Evolutionary conservation across 2,329 filamentous ascomycete species (phyloP), one percentile per base, ranked within the genome.

Genomic region (Allantophomopsis lycopodina): DNA sequence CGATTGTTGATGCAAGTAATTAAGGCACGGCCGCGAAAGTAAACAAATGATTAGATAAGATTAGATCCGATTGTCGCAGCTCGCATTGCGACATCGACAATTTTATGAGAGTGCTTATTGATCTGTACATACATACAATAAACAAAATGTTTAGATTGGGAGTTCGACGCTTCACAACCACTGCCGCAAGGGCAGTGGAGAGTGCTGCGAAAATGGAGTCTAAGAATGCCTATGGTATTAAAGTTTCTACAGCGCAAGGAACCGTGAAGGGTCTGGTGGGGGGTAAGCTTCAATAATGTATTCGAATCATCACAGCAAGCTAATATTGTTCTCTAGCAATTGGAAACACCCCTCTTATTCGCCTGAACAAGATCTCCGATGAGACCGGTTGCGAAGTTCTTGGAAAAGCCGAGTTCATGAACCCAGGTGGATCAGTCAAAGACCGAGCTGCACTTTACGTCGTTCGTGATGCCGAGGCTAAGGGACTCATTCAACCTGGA

Each of bases 391-490:
- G 91, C 71, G 83, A 94, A 52, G 69, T 98, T 42, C 78, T 96
- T 32, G 91, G 89, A 55, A 98, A 98, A 62, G 88, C 91, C 52
- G 91, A 98, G 60, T 98, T 98, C 66, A 91, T 94, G 70, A 98
- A 98, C 68, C 91, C 91, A 2, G 91, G 91, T 50, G 91, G 91
- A 43, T 88, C 81, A 40, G 81, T 98, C 59, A 98, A 98, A 66
- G 91, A 98, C 64, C 83, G 91, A 46, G 91, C 91, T 2, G 91
- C 91, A 4, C 75, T 95, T 37, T 98, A 85, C 64, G 84, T 96
- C 5, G 85, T 98, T 50, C 79, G 85, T 55, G 83, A 95, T 65
- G 91, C 91, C 44, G 91, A 98, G 63, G 83, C 91, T 62, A 76
- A 73, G 42, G 89, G 89, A 0, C 71, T 89, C 2, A 69, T 98